Evolutionary conservation across 306 rosid species (phyloP).

Genomic region (Acacia melanoxylon): DNA sequence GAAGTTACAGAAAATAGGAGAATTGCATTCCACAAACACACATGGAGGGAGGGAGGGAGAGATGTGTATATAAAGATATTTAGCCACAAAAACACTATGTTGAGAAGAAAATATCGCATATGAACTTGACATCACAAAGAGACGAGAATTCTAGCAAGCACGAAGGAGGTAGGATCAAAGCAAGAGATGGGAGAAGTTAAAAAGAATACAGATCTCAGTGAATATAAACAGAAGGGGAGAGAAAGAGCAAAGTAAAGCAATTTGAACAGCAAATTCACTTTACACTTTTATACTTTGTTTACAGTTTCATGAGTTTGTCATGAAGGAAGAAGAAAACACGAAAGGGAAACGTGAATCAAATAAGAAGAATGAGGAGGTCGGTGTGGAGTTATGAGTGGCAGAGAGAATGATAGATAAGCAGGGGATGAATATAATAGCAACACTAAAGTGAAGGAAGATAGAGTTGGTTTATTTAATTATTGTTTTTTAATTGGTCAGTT

Average conservation of each 20-base stretch:
- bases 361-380: background rate
- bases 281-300: conserved; percentile 12
- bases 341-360: background rate
- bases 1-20: conserved; percentile 37
- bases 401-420: background rate
- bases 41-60: background rate
- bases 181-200: background rate
- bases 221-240: conserved; percentile 28
- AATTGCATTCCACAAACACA: conserved; percentile 37
- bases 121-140: background rate
- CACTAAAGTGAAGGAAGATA: too few relatives aligned
- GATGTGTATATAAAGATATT: background rate
- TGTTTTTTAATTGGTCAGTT: too few relatives aligned
- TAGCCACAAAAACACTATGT: too few relatives aligned
- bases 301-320: conserved; percentile 23
- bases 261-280: conserved; percentile 34
- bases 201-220: background rate
- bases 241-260: conserved; percentile 37
- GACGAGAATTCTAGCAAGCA: background rate
- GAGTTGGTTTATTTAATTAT: too few relatives aligned
- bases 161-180: background rate
- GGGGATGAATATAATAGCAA: too few relatives aligned
- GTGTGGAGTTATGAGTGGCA: background rate
- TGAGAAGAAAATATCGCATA: too few relatives aligned
- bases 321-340: background rate